Conservation (phyloP, 495 filamentous ascomycete genomes). For the Collariella sp. region DNA sequence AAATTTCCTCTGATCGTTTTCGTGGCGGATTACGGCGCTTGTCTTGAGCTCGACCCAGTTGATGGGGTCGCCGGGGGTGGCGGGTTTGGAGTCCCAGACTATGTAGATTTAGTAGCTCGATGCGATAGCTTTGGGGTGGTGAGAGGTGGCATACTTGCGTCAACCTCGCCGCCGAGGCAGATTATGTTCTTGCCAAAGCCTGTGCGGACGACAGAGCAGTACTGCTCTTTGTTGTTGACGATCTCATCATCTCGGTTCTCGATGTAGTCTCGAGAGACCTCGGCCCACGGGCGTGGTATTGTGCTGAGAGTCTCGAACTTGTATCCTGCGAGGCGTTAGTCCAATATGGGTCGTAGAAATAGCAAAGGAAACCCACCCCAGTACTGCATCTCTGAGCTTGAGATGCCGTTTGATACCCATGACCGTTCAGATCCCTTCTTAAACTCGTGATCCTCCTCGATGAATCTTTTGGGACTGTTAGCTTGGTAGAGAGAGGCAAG, state of each 20-base stretch:
- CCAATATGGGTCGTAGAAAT: background rate
- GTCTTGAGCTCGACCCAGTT: conserved; percentile 97
- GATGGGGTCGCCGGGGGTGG: conserved; percentile 52
- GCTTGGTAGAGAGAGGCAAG: background rate
- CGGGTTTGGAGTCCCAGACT: conserved; percentile 81
- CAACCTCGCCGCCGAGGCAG: conserved; percentile 89
- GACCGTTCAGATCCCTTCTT: conserved; percentile 59
- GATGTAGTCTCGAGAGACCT: conserved; percentile 62
- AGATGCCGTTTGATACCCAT: conserved; percentile 24
- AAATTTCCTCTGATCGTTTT: conserved; percentile 61
- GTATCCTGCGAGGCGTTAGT: conserved; percentile 51
- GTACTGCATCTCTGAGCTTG: conserved; percentile 42
- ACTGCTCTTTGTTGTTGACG: conserved; percentile 84
- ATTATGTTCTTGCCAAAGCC: conserved; percentile 65
- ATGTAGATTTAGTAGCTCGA: background rate
- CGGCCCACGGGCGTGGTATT: conserved; percentile 61
- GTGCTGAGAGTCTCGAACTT: conserved; percentile 89
- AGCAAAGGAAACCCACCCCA: conserved; percentile 42
- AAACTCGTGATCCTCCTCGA: conserved; percentile 78
- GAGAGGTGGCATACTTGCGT: conserved; percentile 54
- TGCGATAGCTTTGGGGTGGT: no score
- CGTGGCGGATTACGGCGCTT: conserved; percentile 54
- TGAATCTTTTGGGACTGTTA: conserved; percentile 54
- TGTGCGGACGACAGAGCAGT: conserved; percentile 86
- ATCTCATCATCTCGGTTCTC: conserved; percentile 59